Percentiles rank a stretch among this genome's conserved stretches.
Evolutionary conservation across 2,329 filamentous ascomycete species (phyloP).

Genomic region (Trichoderma sp.): DNA sequence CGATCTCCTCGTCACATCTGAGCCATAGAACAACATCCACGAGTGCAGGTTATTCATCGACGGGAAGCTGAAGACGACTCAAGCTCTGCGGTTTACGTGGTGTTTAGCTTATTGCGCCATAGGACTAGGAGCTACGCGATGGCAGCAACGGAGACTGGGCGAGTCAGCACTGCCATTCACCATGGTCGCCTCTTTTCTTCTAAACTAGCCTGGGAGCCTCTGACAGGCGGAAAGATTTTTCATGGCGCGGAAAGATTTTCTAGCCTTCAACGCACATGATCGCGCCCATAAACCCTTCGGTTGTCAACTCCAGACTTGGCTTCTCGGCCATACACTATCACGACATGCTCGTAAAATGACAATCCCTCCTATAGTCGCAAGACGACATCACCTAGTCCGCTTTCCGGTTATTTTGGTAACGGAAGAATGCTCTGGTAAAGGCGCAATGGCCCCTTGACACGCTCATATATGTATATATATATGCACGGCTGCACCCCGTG

Average conservation of each 20-base stretch:
- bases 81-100: neutral
- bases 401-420: neutral
- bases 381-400: neutral
- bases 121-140: neutral
- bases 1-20: neutral
- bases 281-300: neutral
- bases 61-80: neutral
- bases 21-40: neutral
- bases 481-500: neutral
- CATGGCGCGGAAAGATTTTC: constrained; percentile 13
- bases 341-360: neutral
- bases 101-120: constrained; percentile 8
- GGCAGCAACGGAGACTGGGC: neutral
- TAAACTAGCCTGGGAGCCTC: neutral
- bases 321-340: neutral
- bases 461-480: neutral
- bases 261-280: neutral
- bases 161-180: neutral
- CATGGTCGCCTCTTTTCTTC: constrained; percentile 3
- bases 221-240: constrained; percentile 18
- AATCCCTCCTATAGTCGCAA: neutral
- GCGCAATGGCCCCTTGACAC: neutral
- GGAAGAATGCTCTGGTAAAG: neutral
- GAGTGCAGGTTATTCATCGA: neutral
- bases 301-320: neutral